phyloP scores from a whole-genome alignment of 2,329 filamentous ascomycete species.

The Mariannaea elegans region DNA sequence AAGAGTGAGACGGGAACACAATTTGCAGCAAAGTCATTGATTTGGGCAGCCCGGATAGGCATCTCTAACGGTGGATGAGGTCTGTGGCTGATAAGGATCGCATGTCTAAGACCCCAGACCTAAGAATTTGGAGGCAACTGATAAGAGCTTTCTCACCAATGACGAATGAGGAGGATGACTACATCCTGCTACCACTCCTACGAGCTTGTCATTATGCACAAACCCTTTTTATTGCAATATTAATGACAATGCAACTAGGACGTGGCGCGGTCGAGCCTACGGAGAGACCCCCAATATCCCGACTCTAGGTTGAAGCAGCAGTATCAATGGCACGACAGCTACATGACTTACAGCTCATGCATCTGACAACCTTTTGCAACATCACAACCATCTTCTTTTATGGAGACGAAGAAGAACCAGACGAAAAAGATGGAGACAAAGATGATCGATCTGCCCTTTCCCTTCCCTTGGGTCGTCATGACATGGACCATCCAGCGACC shows the following conservation, averaged over 20 bases:
- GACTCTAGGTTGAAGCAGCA: too few relatives aligned
- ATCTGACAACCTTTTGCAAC: too few relatives aligned
- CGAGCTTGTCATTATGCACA: not conserved
- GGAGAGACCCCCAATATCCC: too few relatives aligned
- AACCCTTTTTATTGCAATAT: not conserved
- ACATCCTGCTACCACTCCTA: not conserved
- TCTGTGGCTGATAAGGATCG: slow-evolving; percentile 38
- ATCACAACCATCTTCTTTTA: not conserved
- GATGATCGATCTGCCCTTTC: slow-evolving; percentile 12
- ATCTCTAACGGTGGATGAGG: slow-evolving; percentile 14
- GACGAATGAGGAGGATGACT: not conserved
- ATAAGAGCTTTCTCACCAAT: slow-evolving; percentile 21
- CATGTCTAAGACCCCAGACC: slow-evolving; percentile 23
- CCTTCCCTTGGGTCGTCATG: not conserved
- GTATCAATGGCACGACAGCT: too few relatives aligned
- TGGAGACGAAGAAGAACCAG: not conserved
- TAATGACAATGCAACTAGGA: too few relatives aligned
- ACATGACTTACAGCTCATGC: too few relatives aligned
- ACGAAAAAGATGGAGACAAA: not conserved
- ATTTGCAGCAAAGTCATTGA: not conserved
- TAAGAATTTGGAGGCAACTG: slow-evolving; percentile 7
- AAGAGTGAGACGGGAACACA: not conserved
- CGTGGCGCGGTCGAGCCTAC: too few relatives aligned
- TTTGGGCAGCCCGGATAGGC: not conserved
- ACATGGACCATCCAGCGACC: not conserved